Conservation (phyloP, 495 filamentous ascomycete species). For the Penicillium manginii region DNA sequence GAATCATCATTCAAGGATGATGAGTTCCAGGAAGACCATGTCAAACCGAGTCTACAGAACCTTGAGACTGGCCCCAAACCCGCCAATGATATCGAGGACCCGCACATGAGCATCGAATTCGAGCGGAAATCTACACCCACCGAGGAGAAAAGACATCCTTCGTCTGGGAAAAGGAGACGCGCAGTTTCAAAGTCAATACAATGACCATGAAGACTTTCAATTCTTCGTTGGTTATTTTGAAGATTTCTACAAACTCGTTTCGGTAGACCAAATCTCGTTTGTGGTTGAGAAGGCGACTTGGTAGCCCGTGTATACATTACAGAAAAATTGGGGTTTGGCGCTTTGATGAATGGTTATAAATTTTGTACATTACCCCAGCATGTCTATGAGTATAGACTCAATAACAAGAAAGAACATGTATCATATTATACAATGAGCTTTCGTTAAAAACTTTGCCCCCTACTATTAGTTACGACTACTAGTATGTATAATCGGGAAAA, state of each 20-base stretch:
- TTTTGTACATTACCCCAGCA: slow-evolving; percentile 25
- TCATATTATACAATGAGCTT: neutral
- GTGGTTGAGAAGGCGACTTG: neutral
- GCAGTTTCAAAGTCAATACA: neutral
- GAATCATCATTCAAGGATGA: slow-evolving; percentile 19
- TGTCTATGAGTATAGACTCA: slow-evolving; percentile 3
- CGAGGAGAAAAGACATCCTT: neutral
- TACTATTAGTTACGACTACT: too few relatives aligned
- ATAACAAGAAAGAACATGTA: slow-evolving; percentile 19
- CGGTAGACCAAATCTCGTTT: neutral
- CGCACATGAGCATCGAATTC: slow-evolving; percentile 19
- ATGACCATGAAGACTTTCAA: neutral
- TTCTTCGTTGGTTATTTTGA: too few relatives aligned
- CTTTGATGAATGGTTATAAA: neutral
- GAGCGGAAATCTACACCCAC: slow-evolving; percentile 17
- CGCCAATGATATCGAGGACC: neutral
- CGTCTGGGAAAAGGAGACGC: neutral
- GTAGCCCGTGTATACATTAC: neutral
- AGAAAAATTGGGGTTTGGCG: neutral
- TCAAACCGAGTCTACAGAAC: neutral
- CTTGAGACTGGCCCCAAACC: neutral
- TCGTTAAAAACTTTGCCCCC: neutral
- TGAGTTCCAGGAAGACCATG: slow-evolving; percentile 9
- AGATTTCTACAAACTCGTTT: neutral
- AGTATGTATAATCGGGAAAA: too few relatives aligned